Evolutionary conservation across 1,284 basidiomycete genomes (phyloP), one percentile per base, ranked within the genome.

Genomic region (Limonomyces culmigenus): DNA sequence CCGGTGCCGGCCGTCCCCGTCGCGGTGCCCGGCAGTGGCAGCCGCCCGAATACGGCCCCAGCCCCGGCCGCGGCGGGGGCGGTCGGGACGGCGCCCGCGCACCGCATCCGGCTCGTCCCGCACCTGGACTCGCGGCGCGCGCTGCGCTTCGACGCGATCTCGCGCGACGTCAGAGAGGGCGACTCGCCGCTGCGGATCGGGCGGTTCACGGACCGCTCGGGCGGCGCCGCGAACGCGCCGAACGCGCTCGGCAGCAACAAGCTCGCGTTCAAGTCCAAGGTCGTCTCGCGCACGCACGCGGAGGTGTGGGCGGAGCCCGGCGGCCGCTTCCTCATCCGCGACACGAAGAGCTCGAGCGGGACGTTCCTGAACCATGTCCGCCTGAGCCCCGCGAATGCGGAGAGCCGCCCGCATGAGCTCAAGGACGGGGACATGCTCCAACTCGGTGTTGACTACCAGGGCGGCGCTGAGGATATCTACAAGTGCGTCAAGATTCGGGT

Each of bases 401-500:
- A 93, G 50, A 81, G 75, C 2, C 64, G 74, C 29, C 72, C 88
- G 0, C 80, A 72, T 43, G 72, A 74, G 43, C 65, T 98, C 48
- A 86, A 84, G 55, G 93, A 97, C 44, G 93, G 93, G 1, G 93
- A 98, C 56, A 72, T 97, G 13, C 60, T 98, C 5, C 93, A 98
- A 58, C 73, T 97, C 1, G 93, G 93, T 2, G 91, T 98, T 20
- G 95, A 98, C 53, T 98, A 96, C 56, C 93, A 97, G 55, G 93
- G 93, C 19, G 95, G 93, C 0, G 76, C 85, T 3, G 92, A 98
- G 59, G 92, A 97, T 56, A 89, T 96, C 42, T 98, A 95, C 58
- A 86, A 96, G 57, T 91, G 86, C 44, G 89, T 98, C 43, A 97
- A 96, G 69, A 95, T 98, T 56, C 71, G 88, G 41, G 70, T 98